Evolutionary conservation across 73 alveolate genomes (phyloP).

Genomic region (Stentor coeruleus): DNA sequence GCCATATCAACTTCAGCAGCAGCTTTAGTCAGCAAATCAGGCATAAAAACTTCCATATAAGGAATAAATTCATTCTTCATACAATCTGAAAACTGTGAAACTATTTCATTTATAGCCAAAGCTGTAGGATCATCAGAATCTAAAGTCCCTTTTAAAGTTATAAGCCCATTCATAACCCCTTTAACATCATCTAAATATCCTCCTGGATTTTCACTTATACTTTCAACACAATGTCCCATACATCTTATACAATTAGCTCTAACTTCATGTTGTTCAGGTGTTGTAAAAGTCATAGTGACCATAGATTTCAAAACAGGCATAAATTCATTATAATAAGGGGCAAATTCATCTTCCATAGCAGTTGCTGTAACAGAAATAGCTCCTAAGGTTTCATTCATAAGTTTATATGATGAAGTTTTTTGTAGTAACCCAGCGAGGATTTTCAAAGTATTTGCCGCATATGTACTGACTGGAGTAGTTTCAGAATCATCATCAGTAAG

Average conservation of each 20-base stretch:
- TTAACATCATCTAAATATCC: neutral
- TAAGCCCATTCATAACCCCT: conserved; percentile 4
- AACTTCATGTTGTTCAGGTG: neutral
- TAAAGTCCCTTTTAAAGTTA: neutral
- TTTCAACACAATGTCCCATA: neutral
- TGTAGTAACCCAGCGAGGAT: neutral
- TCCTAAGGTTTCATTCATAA: neutral
- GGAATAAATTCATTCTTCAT: neutral
- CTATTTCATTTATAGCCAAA: conserved; percentile 17
- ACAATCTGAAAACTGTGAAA: conserved; percentile 15
- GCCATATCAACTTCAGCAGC: neutral
- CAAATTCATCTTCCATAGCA: neutral
- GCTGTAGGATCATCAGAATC: conserved; percentile 18
- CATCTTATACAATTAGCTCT: conserved; percentile 16
- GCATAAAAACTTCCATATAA: conserved; percentile 13
- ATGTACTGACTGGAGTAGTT: neutral
- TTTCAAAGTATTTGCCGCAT: neutral
- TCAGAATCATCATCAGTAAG: neutral
- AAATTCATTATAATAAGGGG: neutral
- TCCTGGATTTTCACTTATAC: conserved; percentile 17
- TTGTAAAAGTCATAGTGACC: neutral
- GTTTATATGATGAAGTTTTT: neutral
- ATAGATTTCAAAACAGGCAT: conserved; percentile 8
- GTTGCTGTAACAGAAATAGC: conserved; percentile 19
- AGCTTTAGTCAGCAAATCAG: neutral